Evolutionary conservation across 805 yeast genomes (phyloP), one percentile per base, ranked within the genome.

Genomic region (Pachysolen tannophilus): DNA sequence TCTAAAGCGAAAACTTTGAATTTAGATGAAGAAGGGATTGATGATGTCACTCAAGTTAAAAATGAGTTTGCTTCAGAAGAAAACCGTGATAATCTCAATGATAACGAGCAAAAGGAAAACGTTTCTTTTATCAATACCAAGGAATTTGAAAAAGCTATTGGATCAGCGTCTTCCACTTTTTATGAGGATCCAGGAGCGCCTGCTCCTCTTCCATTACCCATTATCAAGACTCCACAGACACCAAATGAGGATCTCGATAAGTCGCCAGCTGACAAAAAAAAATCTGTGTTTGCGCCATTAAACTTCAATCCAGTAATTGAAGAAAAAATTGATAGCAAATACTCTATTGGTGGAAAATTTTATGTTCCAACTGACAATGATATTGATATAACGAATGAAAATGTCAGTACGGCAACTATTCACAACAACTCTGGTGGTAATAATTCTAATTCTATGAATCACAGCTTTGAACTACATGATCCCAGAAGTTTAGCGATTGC

Each of bases 171-270:
- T 3, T 67, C 76, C 2, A 78, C 78, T 1, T 55, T 71, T 17
- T 82, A 82, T 45, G 72, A 65, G 32, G 94, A 83, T 50, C 94
- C 94, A 0, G 94, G 94, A 29, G 94, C 94, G 0, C 94, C 94
- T 3, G 60, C 77, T 3, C 90, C 94, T 0, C 56, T 72, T 14
- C 67, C 72, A 0, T 69, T 75, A 6, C 75, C 76, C 2, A 58
- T 68, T 0, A 55, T 68, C 49, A 32, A 19, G 34, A 60, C 58
- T 3, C 43, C 56, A 8, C 43, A 54, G 3, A 38, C 46, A 6
- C 51, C 67, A 43, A 38, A 58, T 15, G 39, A 40, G 4, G 29
- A 39, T 10, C 34, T 37, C 4, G 35, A 33, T 31, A 35, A 35
- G n/a, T 20, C 23, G 16, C 17, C 15, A 5, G 23, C 13, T 5